Evolutionary conservation across 352 stramenopile species (phyloP), one percentile per base, ranked within the genome.

Genomic region (Globisporangium takayamanum): DNA sequence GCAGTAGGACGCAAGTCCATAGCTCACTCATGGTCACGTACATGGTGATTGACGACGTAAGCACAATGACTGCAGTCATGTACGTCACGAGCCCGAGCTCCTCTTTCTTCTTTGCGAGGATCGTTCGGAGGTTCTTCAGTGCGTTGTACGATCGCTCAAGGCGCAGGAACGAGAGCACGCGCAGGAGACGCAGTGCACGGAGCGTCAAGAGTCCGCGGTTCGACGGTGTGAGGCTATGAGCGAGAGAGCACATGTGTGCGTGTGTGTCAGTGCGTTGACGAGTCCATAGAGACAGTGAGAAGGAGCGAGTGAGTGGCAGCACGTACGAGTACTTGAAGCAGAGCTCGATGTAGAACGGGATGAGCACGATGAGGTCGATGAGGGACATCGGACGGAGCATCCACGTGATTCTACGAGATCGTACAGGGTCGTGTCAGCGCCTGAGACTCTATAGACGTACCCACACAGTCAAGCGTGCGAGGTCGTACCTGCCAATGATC

Each of bases 311-410:
- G 33, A 33, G 33, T 7, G 30, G 3, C 15, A 11, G 33, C 51
- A 76, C 81, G 58, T 59, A 91, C 79, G 80, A 62, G 5, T 80
- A 69, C 55, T 89, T 71, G 37, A 80, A 69, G 30, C 68, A 73
- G n/a, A 94, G 89, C 59, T 92, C 84, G 3, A 94, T 44, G 64
- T 87, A 94, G 55, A 91, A 94, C 8, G 84, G 84, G 20, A 92
- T 55, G 18, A 94, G 69, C 8, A 88, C 78, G 37, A 86, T 56
- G 16, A 92, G 68, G 42, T 92, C 84, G 50, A 94, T 92, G 22
- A 92, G 18, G 0, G 84, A 92, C 79, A 92, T 90, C 1, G 84
- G 82, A 25, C 72, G 74, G 0, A 80, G 12, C 82, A 92, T 92
- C 84, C 84, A 94, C 60, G 76, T 80, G 15, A 93, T 55, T 49